A percentile compares a stretch with the other conserved stretches of the same genome.
phyloP scores from a whole-genome alignment of 2,329 filamentous ascomycete genomes.

The Didymella sp. region DNA sequence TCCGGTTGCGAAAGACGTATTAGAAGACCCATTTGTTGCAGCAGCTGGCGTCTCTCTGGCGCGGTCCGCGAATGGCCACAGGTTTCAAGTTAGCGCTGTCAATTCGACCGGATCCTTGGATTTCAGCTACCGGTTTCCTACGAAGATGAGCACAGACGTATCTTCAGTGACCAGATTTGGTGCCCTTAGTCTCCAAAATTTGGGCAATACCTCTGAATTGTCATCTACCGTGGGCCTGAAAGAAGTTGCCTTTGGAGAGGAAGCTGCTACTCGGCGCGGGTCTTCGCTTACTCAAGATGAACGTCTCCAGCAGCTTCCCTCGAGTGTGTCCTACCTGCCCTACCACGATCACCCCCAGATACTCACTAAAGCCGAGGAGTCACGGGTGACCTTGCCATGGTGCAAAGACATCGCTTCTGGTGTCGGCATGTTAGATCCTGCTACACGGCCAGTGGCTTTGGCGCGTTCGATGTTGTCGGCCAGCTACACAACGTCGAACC shows the following conservation, averaged over 20 bases:
- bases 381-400: constrained; percentile 25
- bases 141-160: background rate
- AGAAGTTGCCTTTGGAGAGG: constrained; percentile 34
- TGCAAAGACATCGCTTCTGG: constrained; percentile 42
- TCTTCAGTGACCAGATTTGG: background rate
- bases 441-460: constrained; percentile 19
- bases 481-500: constrained; percentile 14
- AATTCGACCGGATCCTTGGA: constrained; percentile 29
- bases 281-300: background rate
- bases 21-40: constrained; percentile 42
- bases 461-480: constrained; percentile 4
- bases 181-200: background rate
- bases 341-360: constrained; percentile 22
- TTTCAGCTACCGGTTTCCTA: constrained; percentile 38
- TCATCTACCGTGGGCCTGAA: constrained; percentile 14
- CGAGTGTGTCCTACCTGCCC: constrained; percentile 18
- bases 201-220: background rate
- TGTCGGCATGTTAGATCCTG: constrained; percentile 10
- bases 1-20: background rate
- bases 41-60: constrained; percentile 3
- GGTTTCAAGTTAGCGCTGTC: background rate
- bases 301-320: background rate
- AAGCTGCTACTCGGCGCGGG: constrained; percentile 20
- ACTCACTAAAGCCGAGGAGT: constrained; percentile 36
- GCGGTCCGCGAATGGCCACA: background rate